Evolutionary conservation across 495 filamentous ascomycete species (phyloP), one percentile per base, ranked within the genome.

Genomic region (Delitschia confertaspora): DNA sequence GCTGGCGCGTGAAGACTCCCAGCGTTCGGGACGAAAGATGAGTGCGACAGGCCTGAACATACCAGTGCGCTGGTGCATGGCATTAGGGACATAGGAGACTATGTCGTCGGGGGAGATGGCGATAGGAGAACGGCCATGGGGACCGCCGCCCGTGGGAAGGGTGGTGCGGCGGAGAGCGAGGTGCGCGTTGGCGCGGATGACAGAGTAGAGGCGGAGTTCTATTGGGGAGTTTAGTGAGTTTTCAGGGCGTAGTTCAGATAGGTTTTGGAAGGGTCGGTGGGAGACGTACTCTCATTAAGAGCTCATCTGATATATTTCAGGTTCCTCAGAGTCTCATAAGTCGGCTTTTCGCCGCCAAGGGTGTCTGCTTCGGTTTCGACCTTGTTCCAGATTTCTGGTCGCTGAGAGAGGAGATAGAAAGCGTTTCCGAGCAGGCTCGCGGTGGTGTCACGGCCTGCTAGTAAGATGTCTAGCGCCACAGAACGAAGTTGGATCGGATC

Each of bases 21-120:
- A 82, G 4, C 79, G 56, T 26, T 71, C 70, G 0, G 79, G 79
- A 0, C 61, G 56, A 55, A 71, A 82, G 13, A 68, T 45, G 0
- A 65, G 61, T 0, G 74, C 70, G 46, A 78, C 71, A 4, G 58
- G 53, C 0, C 67, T 72, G 10, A 63, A 80, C 3, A 78, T 31
- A 11, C 77, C 73, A 20, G 43, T 47, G 0, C 67, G 64, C 4
- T 71, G 60, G 35, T 82, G 78, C 66, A 82, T 70, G 2, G 60
- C 56, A 29, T 70, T 60, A 8, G 65, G 46, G 33, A 52, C 65
- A 38, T 66, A 78, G 8, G 62, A 47, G 0, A 79, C 59, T 3
- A 56, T 45, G n/a, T 65, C 49, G 6, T 68, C 71, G 19, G 61
- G 65, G 5, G 50, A 36, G 0, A 74, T 51, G 34, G 56, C 60